Evolutionary conservation across 306 rosid species (phyloP).

Genomic region (Fragaria ananassa): DNA sequence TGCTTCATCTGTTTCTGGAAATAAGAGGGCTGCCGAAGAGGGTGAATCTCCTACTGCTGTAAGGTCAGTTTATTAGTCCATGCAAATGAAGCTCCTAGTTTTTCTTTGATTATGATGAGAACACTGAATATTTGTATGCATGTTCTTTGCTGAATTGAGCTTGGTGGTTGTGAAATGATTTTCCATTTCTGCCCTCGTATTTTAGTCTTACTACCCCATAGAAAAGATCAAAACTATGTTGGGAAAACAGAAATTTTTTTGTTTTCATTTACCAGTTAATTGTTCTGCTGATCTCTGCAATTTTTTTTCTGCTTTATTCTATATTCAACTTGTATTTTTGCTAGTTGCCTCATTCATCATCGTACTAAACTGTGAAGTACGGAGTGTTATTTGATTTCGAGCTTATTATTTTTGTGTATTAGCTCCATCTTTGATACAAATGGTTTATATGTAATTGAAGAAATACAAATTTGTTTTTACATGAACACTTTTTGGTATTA

Average conservation of each 20-base stretch:
- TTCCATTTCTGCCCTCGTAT: not conserved
- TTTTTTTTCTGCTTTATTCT: not conserved
- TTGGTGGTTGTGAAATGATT: not conserved
- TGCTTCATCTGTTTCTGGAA: slow-evolving; percentile 48
- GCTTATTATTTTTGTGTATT: not conserved
- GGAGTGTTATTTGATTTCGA: not conserved
- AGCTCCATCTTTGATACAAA: not conserved
- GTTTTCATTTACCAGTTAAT: not conserved
- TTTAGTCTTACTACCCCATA: not conserved
- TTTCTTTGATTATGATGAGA: not conserved
- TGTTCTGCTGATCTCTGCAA: not conserved
- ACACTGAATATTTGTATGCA: not conserved
- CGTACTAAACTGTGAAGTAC: not conserved
- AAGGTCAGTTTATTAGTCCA: slow-evolving; percentile 34
- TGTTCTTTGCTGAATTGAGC: not conserved
- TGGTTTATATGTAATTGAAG: not conserved
- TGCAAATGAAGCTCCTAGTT: not conserved
- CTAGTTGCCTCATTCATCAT: not conserved
- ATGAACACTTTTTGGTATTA: not conserved
- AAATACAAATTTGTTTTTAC: not conserved
- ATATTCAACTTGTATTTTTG: not conserved
- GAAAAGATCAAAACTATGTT: not conserved
- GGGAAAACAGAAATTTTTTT: not conserved
- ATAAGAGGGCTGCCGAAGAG: slow-evolving; percentile 64
- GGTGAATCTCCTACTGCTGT: slow-evolving; percentile 53